Evolutionary conservation across 2,329 filamentous ascomycete genomes (phyloP).

Genomic region (Dactylellina drechsleri): DNA sequence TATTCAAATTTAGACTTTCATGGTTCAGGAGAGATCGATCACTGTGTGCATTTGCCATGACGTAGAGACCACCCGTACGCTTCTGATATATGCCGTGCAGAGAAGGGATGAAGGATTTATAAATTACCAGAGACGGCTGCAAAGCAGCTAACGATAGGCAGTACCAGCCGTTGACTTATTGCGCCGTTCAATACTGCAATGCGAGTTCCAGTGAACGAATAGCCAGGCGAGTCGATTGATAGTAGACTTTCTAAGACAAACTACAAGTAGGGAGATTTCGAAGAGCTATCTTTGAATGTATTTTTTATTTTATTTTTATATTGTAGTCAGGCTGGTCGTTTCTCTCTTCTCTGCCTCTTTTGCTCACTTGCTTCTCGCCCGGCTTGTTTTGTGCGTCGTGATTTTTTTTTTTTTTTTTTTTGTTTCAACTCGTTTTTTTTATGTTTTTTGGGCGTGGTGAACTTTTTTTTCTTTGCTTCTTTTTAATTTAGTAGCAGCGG

Average conservation of each 20-base stretch:
- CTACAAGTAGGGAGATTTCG: slow-evolving; percentile 20
- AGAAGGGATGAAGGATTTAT: slow-evolving; percentile 35
- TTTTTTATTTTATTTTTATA: slow-evolving; percentile 28
- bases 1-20: slow-evolving; percentile 24
- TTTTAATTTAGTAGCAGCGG: slow-evolving; percentile 23
- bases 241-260: slow-evolving; percentile 11
- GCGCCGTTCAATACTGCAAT: neutral
- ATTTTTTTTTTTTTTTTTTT: slow-evolving; percentile 34
- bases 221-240: slow-evolving; percentile 32
- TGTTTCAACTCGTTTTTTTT: neutral
- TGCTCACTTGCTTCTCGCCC: slow-evolving; percentile 4
- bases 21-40: slow-evolving; percentile 36
- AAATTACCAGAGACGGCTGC: slow-evolving; percentile 20
- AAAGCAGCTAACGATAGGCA: slow-evolving; percentile 43
- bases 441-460: neutral
- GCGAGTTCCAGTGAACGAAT: slow-evolving; percentile 6
- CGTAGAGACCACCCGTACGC: slow-evolving; percentile 25
- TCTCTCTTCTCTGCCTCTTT: slow-evolving; percentile 3
- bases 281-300: slow-evolving; percentile 7
- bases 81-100: slow-evolving; percentile 39
- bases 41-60: slow-evolving; percentile 30
- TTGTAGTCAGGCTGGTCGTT: slow-evolving; percentile 23
- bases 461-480: slow-evolving; percentile 28
- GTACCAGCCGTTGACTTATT: slow-evolving; percentile 42
- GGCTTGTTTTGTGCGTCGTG: slow-evolving; percentile 29